A percentile compares a stretch with the other conserved stretches of the same genome.
Conservation (phyloP, 1,139 yeast genomes). For the Blastobotrys proliferans region DNA sequence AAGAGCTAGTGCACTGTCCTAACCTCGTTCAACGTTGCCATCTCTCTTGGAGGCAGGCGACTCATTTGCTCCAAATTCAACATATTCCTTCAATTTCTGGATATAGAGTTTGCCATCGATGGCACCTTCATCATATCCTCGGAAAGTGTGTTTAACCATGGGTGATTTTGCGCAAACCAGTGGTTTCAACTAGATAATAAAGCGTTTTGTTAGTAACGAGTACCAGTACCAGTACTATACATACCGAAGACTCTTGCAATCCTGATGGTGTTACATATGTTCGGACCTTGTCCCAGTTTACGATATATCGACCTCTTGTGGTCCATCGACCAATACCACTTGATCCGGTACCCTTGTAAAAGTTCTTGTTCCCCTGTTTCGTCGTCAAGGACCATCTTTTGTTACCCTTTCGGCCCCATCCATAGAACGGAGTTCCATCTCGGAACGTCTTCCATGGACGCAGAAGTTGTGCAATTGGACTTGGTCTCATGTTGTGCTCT, state of each 20-base stretch:
- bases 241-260: constrained; percentile 38
- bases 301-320: constrained; percentile 64
- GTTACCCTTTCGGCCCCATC: constrained; percentile 69
- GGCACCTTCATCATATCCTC: constrained; percentile 69
- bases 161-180: constrained; percentile 72
- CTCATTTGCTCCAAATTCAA: constrained; percentile 59
- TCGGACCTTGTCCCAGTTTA: constrained; percentile 82
- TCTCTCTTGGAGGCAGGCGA: constrained; percentile 27
- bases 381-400: constrained; percentile 84
- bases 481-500: constrained; percentile 33
- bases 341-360: constrained; percentile 94
- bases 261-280: constrained; percentile 79
- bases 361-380: constrained; percentile 90
- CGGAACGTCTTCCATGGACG: constrained; percentile 82
- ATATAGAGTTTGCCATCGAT: constrained; percentile 71
- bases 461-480: constrained; percentile 43
- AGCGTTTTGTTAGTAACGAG: not conserved
- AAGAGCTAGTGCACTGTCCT: constrained; percentile 4
- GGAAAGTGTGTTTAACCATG: constrained; percentile 59
- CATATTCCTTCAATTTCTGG: constrained; percentile 67
- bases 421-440: constrained; percentile 84
- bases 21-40: constrained; percentile 33
- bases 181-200: constrained; percentile 64
- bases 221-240: not conserved
- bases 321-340: constrained; percentile 87